Conservation (phyloP, 768 basidiomycete genomes). For the Lenzites betulinus region DNA sequence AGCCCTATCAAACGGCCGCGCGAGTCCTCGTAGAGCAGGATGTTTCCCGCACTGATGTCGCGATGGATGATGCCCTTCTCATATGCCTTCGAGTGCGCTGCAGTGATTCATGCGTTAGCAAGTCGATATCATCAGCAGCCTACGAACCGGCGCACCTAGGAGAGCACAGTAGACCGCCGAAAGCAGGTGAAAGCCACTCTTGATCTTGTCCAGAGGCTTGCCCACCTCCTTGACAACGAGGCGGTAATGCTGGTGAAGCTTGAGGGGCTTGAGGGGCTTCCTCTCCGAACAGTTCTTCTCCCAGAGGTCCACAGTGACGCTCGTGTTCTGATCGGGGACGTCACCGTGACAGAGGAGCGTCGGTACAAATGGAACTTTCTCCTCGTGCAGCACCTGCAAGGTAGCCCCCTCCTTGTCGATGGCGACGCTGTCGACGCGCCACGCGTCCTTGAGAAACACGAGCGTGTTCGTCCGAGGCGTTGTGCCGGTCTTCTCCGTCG, state of each 20-base stretch:
- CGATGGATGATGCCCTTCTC: conserved; percentile 6
- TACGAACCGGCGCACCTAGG: not conserved
- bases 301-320: not conserved
- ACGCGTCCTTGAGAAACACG: conserved; percentile 9
- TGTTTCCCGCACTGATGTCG: conserved; percentile 15
- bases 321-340: not conserved
- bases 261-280: not conserved
- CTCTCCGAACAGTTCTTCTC: too few species aligned
- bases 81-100: conserved; percentile 7
- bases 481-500: too few species aligned
- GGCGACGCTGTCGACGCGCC: not conserved
- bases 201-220: not conserved
- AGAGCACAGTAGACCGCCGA: not conserved
- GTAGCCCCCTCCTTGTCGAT: conserved; percentile 6
- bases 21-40: not conserved
- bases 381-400: not conserved
- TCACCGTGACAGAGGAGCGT: conserved; percentile 7
- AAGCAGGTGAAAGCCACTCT: not conserved
- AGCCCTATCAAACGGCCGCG: not conserved
- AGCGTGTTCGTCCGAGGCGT: not conserved
- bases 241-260: conserved; percentile 13
- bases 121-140: too few species aligned
- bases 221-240: conserved; percentile 14
- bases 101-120: not conserved
- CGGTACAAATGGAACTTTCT: not conserved